phyloP scores from a whole-genome alignment of 192 early-diverging fungal species.

The Coemansia sp. region DNA sequence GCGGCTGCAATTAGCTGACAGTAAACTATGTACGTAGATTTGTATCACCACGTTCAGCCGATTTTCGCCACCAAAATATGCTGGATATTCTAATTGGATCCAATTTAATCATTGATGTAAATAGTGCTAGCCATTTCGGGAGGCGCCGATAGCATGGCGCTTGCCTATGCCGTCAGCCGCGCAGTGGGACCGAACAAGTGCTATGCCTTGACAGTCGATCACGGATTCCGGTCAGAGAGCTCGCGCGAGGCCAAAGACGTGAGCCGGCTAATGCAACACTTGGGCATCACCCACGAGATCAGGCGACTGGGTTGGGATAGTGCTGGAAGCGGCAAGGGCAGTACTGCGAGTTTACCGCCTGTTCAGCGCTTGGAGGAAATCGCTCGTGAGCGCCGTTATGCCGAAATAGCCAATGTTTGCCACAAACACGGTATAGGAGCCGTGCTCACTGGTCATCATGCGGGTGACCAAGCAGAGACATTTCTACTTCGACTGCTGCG shows the following conservation, averaged over 20 bases:
- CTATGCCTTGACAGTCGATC: constrained; percentile 49
- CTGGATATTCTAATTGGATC: background rate
- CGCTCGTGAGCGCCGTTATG: constrained; percentile 37
- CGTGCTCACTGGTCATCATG: constrained; percentile 54
- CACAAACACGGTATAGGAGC: constrained; percentile 9
- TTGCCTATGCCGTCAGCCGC: constrained; percentile 42
- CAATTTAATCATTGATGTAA: background rate
- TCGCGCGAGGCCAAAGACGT: constrained; percentile 36
- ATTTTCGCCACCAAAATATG: background rate
- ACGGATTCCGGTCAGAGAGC: constrained; percentile 48
- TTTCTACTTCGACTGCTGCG: constrained; percentile 45
- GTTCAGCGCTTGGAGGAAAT: constrained; percentile 43
- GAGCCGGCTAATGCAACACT: constrained; percentile 21
- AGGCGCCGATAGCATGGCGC: constrained; percentile 57
- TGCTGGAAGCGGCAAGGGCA: background rate
- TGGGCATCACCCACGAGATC: constrained; percentile 42
- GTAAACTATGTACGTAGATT: constrained; percentile 23
- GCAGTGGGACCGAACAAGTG: constrained; percentile 29
- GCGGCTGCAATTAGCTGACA: constrained; percentile 23
- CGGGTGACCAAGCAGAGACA: constrained; percentile 55
- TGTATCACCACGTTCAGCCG: too few species aligned
- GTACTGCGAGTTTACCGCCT: constrained; percentile 6
- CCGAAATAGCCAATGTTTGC: constrained; percentile 21
- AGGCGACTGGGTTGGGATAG: constrained; percentile 12
- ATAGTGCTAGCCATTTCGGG: constrained; percentile 54